A percentile compares a stretch with the other conserved stretches of the same genome.
Evolutionary conservation across 2,329 filamentous ascomycete species (phyloP).

Genomic region (Fusarium sp.): DNA sequence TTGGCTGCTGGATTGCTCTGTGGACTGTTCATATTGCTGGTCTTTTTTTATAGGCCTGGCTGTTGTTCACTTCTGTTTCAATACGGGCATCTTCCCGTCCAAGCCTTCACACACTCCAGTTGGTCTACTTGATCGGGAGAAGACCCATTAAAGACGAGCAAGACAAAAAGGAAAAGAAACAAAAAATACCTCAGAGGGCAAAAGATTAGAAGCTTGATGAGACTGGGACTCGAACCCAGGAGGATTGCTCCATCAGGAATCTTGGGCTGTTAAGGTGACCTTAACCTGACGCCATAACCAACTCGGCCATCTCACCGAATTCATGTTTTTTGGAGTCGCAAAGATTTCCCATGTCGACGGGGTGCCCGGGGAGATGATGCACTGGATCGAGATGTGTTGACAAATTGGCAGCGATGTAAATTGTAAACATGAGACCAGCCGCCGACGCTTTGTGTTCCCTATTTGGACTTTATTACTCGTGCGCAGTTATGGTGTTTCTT

Average conservation of each 20-base stretch:
- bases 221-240: slow-evolving; percentile 4
- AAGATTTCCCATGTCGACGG: neutral
- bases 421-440: neutral
- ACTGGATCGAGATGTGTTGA: neutral
- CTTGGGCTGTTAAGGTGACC: neutral
- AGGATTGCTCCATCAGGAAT: slow-evolving; percentile 1
- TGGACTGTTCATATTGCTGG: neutral
- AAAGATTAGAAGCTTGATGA: neutral
- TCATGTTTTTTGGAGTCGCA: neutral
- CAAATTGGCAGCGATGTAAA: neutral
- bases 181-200: neutral
- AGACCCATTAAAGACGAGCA: neutral
- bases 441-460: neutral
- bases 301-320: slow-evolving; percentile 3
- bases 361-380: neutral
- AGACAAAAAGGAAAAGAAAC: neutral
- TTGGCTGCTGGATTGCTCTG: neutral
- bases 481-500: neutral
- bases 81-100: too few relatives aligned
- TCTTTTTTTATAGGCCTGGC: neutral
- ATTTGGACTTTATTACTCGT: neutral
- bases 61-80: neutral
- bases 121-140: neutral
- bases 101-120: too few relatives aligned
- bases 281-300: slow-evolving; percentile 3